Percentiles rank a stretch among this genome's conserved stretches.
These are phyloP conservation scores for Fusarium siculi DNA, from an alignment of 2,329 filamentous ascomycete genomes.

Conservation along the genomic window DNA sequence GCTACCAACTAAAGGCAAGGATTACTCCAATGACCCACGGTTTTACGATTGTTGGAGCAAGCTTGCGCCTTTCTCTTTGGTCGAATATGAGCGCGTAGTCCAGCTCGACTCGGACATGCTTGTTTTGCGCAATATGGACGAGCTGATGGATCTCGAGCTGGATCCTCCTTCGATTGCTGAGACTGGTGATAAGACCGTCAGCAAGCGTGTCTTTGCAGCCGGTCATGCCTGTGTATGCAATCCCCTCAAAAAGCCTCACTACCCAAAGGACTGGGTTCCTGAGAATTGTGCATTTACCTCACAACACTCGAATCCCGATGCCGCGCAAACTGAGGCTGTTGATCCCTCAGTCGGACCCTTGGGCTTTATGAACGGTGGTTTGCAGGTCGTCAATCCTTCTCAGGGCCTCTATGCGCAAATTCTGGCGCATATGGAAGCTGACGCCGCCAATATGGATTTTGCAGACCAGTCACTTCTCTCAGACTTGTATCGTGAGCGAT, in stretches of 20 bases:
- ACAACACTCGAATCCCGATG: constrained; percentile 59
- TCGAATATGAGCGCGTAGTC: constrained; percentile 81
- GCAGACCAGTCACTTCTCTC: constrained; percentile 69
- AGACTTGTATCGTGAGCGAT: constrained; percentile 64
- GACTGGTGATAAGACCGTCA: constrained; percentile 23
- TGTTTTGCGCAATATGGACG: constrained; percentile 86
- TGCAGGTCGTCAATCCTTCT: constrained; percentile 67
- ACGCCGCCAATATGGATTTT: constrained; percentile 63
- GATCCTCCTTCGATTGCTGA: constrained; percentile 57
- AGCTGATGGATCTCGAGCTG: constrained; percentile 84
- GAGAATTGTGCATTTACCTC: constrained; percentile 68
- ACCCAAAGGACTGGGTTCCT: constrained; percentile 75
- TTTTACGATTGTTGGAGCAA: constrained; percentile 95
- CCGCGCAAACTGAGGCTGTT: constrained; percentile 58
- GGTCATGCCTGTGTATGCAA: constrained; percentile 90
- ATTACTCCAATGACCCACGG: constrained; percentile 80
- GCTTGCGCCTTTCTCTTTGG: constrained; percentile 79
- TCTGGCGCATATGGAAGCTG: constrained; percentile 59
- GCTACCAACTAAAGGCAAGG: constrained; percentile 70
- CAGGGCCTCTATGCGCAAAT: constrained; percentile 61
- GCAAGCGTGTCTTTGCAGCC: constrained; percentile 79
- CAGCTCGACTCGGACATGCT: constrained; percentile 93
- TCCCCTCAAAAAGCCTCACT: constrained; percentile 80
- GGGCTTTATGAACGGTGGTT: constrained; percentile 61
- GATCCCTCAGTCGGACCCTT: constrained; percentile 59